Evolutionary conservation across 805 yeast species (phyloP).

Genomic region (Pichia pseudocactophila): DNA sequence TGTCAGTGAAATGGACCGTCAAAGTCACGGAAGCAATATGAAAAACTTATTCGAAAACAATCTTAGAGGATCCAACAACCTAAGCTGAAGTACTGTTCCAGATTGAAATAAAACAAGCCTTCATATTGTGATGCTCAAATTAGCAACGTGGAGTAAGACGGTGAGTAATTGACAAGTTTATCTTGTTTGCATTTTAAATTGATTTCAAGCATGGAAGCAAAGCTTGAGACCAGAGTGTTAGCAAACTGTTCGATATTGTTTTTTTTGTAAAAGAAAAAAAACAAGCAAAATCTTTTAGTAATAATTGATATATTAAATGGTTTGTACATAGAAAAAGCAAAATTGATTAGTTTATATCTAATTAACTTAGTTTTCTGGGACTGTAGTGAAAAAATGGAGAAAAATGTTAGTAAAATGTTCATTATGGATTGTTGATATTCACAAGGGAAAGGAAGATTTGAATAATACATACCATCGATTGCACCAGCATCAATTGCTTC

Average conservation of each 20-base stretch:
- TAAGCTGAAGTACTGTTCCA: constrained; percentile 13
- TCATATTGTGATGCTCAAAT: constrained; percentile 5
- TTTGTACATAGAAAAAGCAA: constrained; percentile 21
- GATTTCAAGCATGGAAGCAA: constrained; percentile 58
- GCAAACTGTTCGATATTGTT: constrained; percentile 44
- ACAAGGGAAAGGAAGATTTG: constrained; percentile 2
- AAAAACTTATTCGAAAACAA: not conserved
- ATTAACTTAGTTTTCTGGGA: constrained; percentile 60
- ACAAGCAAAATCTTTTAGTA: not conserved
- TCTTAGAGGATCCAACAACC: constrained; percentile 12
- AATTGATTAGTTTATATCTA: constrained; percentile 11
- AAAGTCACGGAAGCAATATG: constrained; percentile 30
- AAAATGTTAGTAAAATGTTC: constrained; percentile 8
- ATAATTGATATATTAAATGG: constrained; percentile 3
- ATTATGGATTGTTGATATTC: too few species aligned
- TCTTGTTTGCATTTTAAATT: constrained; percentile 88
- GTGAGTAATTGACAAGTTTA: constrained; percentile 62
- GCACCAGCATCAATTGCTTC: constrained; percentile 98
- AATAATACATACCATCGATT: constrained; percentile 56
- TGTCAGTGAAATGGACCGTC: constrained; percentile 65
- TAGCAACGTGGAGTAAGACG: constrained; percentile 28
- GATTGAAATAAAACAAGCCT: not conserved
- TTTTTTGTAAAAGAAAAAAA: not conserved
- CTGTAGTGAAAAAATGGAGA: constrained; percentile 18
- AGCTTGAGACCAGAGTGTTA: constrained; percentile 86